Percentiles rank a stretch among this genome's conserved stretches.
phyloP scores from a whole-genome alignment of 1,284 basidiomycete genomes.

The Volvariella volvacea region DNA sequence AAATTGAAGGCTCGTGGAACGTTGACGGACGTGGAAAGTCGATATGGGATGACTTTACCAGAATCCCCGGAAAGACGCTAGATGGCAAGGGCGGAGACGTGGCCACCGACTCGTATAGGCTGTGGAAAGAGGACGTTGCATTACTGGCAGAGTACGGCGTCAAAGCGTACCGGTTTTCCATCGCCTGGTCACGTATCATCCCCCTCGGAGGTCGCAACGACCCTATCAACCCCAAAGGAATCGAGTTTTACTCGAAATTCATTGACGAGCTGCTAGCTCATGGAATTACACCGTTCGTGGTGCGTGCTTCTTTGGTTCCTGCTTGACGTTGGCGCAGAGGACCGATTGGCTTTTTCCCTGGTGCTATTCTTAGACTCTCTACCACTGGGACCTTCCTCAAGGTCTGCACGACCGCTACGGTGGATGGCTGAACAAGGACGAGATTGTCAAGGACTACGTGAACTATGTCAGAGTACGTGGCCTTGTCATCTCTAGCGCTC shows the following conservation, averaged over 20 bases:
- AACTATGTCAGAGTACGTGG: constrained; percentile 49
- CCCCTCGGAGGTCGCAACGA: constrained; percentile 70
- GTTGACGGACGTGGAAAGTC: constrained; percentile 61
- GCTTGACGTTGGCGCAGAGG: no score
- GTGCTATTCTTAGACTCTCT: constrained; percentile 45
- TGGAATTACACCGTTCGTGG: constrained; percentile 68
- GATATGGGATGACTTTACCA: constrained; percentile 73
- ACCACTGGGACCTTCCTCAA: constrained; percentile 79
- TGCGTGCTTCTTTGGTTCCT: constrained; percentile 25
- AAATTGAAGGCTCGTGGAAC: constrained; percentile 62
- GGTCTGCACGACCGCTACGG: constrained; percentile 65
- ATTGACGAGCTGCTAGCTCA: constrained; percentile 61
- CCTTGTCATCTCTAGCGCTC: not conserved
- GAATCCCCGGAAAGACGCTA: constrained; percentile 59
- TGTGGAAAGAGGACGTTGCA: constrained; percentile 66
- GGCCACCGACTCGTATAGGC: constrained; percentile 66
- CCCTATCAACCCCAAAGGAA: constrained; percentile 64
- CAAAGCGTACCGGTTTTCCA: constrained; percentile 61
- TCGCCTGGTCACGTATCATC: constrained; percentile 74
- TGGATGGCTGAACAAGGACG: constrained; percentile 68
- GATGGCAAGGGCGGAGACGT: constrained; percentile 66
- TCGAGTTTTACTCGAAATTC: constrained; percentile 63
- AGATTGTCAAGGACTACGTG: constrained; percentile 58
- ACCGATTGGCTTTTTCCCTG: not conserved
- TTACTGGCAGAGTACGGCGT: constrained; percentile 55